Base-by-base conservation (phyloP, 306 rosid genomes). In the Pyrus communis region DNA sequence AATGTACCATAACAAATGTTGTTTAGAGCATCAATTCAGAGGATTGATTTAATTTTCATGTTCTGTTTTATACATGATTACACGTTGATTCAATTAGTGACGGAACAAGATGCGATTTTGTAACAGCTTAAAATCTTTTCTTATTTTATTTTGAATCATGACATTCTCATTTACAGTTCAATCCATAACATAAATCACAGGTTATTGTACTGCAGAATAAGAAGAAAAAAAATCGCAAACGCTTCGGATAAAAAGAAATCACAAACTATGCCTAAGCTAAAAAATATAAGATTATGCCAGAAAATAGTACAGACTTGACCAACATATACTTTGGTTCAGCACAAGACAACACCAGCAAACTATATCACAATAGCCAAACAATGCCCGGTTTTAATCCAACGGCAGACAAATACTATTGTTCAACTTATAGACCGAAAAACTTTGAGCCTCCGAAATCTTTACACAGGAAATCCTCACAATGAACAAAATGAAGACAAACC, bases 401-500 rank as follows among this genome's bases (percentile, higher is more conserved):
- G 43, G 74, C 70, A 82, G 35, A 72, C 71, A 74, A 57, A 83
- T 79, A 55, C 69, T 52, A 65, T 55, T 67, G 60, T 71, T 77
- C 25, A 14, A 52, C 74, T 28, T 28, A 61, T 63, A 80, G 58
- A 84, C 72, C 21, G 55, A 65, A 62, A 82, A 64, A 79, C 43
- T 74, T 77, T 54, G 81, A 83, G 45, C 75, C 21, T 17, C 55
- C 57, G 75, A 49, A 76, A 69, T 58, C 58, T 79, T 80, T 80
- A 83, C 80, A 87, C 61, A 79, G 77, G 81, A 82, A 82, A 67
- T 78, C 78, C 84, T 85, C 82, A 27, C 67, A 78, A 80, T 64
- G 66, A 59, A 66, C 77, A 81, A 81, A 79, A 78, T 69, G 75
- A 74, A 84, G 84, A 85, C 89, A 86, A 75, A 74, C 81, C 82